Evolutionary conservation across 768 basidiomycete species (phyloP).

Genomic region (Collybia sp.): DNA sequence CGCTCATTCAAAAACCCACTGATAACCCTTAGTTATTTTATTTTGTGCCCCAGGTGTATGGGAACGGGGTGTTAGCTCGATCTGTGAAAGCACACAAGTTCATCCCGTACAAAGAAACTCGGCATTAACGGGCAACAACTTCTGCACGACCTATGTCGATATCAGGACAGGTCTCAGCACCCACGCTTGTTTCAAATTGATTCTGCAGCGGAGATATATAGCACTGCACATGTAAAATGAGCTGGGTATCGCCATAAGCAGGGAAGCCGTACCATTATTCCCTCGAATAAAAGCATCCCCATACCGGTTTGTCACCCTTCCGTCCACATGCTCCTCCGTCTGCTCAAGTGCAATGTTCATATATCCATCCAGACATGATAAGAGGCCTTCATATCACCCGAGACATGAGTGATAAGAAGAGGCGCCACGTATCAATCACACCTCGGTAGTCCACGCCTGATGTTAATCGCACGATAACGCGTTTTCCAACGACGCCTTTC

Average conservation of each 20-base stretch:
- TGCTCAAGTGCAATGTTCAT: slow-evolving; percentile 99
- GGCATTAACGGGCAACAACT: too few species aligned
- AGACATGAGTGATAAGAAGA: neutral
- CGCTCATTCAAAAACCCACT: too few species aligned
- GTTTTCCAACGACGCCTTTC: slow-evolving; percentile 95
- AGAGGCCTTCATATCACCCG: slow-evolving; percentile 50
- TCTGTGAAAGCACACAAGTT: too few species aligned
- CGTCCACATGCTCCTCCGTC: slow-evolving; percentile 93
- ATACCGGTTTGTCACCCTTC: slow-evolving; percentile 81
- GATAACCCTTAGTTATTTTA: too few species aligned
- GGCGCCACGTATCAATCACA: slow-evolving; percentile 23
- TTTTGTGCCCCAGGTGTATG: too few species aligned
- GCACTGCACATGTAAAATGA: slow-evolving; percentile 35
- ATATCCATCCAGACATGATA: slow-evolving; percentile 96
- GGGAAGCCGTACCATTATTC: slow-evolving; percentile 66
- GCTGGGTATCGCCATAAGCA: neutral
- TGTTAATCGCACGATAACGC: slow-evolving; percentile 86
- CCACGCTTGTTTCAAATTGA: slow-evolving; percentile 32
- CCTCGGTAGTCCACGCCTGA: slow-evolving; percentile 94
- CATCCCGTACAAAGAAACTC: too few species aligned
- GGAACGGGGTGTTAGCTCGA: too few species aligned
- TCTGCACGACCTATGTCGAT: too few species aligned
- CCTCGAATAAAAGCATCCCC: slow-evolving; percentile 96
- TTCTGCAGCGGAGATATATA: slow-evolving; percentile 78
- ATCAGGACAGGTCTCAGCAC: too few species aligned